Conservation (phyloP, 108 stramenopile genomes). For the Mayamaea pseudoterrestris region DNA sequence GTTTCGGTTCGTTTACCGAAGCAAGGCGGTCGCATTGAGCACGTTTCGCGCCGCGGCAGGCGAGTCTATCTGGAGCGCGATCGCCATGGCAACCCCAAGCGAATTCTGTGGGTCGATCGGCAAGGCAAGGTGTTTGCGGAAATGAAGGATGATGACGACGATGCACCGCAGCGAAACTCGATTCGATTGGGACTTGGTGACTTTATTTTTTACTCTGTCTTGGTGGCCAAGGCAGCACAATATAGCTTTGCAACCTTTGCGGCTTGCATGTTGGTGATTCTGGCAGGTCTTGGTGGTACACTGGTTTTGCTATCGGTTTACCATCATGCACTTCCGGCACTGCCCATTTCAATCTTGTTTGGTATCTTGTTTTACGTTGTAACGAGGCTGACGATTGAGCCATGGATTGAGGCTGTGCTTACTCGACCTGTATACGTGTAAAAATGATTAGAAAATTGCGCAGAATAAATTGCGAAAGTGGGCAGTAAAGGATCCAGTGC, state of each 20-base stretch:
- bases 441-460: too few relatives aligned
- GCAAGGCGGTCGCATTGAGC: conserved; percentile 62
- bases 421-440: conserved; percentile 65
- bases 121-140: conserved; percentile 73
- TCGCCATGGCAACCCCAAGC: conserved; percentile 51
- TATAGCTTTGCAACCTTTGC: conserved; percentile 86
- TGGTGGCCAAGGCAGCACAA: conserved; percentile 87
- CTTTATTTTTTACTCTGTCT: conserved; percentile 94
- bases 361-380: conserved; percentile 71
- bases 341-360: conserved; percentile 81
- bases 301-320: conserved; percentile 84
- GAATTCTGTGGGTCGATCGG: conserved; percentile 55
- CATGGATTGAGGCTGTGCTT: conserved; percentile 60
- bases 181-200: conserved; percentile 74
- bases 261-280: conserved; percentile 77
- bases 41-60: conserved; percentile 16
- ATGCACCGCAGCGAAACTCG: conserved; percentile 32
- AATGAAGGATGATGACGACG: conserved; percentile 33
- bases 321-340: conserved; percentile 85
- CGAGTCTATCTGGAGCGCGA: conserved; percentile 39
- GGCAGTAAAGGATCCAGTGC: too few relatives aligned
- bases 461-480: too few relatives aligned
- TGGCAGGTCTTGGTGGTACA: conserved; percentile 86
- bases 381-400: conserved; percentile 53
- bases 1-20: conserved; percentile 47